Conservation (phyloP, 805 yeast genomes). For the Wickerhamomyces bovis region DNA sequence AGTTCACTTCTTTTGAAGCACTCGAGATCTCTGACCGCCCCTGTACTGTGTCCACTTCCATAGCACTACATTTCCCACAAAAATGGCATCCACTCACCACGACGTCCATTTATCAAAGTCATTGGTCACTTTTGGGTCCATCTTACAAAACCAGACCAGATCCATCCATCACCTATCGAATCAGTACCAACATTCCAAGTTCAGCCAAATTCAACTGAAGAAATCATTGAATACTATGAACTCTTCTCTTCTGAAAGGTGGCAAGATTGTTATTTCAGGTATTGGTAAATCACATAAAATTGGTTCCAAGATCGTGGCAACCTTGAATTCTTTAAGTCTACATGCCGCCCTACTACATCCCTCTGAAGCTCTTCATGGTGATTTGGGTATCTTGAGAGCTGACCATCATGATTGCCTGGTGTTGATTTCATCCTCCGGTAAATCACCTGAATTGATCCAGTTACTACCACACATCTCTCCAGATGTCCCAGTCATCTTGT, state of each 20-base stretch:
- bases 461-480: constrained; percentile 47
- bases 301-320: constrained; percentile 73
- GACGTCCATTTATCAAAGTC: constrained; percentile 15
- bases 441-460: constrained; percentile 65
- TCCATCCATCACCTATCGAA: constrained; percentile 39
- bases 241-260: constrained; percentile 35
- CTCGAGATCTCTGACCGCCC: not conserved
- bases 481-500: constrained; percentile 47
- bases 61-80: not conserved
- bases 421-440: constrained; percentile 74
- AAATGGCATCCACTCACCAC: constrained; percentile 7
- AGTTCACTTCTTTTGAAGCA: not conserved
- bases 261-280: constrained; percentile 73
- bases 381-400: constrained; percentile 63
- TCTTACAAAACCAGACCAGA: constrained; percentile 40
- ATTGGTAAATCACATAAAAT: constrained; percentile 83
- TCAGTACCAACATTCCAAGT: constrained; percentile 41
- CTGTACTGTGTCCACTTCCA: not conserved
- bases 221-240: constrained; percentile 37
- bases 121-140: constrained; percentile 31
- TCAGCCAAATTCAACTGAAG: constrained; percentile 39
- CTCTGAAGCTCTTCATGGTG: constrained; percentile 86
- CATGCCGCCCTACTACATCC: constrained; percentile 71
- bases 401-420: constrained; percentile 52
- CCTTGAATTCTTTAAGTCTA: constrained; percentile 73